A percentile compares a stretch with the other conserved stretches of the same genome.
Evolutionary conservation across 352 stramenopile genomes (phyloP).

Genomic region (Phytopythium helicoides): DNA sequence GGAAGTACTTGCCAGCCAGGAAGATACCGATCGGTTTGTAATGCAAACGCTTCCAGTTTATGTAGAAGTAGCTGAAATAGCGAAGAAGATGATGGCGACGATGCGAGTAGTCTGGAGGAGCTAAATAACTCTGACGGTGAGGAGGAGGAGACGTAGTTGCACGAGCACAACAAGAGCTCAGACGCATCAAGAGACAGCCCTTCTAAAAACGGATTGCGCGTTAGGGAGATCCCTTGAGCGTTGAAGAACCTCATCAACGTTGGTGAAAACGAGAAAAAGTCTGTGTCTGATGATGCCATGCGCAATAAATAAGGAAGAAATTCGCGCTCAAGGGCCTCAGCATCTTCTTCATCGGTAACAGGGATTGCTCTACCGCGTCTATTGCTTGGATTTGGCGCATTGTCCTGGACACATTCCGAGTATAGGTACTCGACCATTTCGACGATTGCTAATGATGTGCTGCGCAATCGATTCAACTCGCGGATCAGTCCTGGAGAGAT

Average conservation of each 20-base stretch:
- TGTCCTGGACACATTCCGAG: slow-evolving; percentile 16
- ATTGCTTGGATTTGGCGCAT: neutral
- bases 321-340: slow-evolving; percentile 37
- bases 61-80: slow-evolving; percentile 50
- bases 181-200: slow-evolving; percentile 64
- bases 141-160: slow-evolving; percentile 30
- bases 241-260: slow-evolving; percentile 41
- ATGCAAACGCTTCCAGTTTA: slow-evolving; percentile 52
- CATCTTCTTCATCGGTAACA: neutral
- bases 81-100: slow-evolving; percentile 27
- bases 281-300: slow-evolving; percentile 43
- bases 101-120: slow-evolving; percentile 11
- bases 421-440: slow-evolving; percentile 63
- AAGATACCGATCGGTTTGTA: slow-evolving; percentile 35
- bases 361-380: slow-evolving; percentile 21
- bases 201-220: slow-evolving; percentile 63
- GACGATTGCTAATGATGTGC: slow-evolving; percentile 54
- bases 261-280: slow-evolving; percentile 38
- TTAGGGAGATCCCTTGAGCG: slow-evolving; percentile 34
- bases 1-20: slow-evolving; percentile 60
- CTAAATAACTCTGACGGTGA: slow-evolving; percentile 17
- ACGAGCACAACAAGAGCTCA: slow-evolving; percentile 66
- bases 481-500: slow-evolving; percentile 39
- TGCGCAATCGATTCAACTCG: slow-evolving; percentile 57
- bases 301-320: slow-evolving; percentile 44